A percentile compares a stretch with the other conserved stretches of the same genome.
phyloP scores from a whole-genome alignment of 805 yeast species.

The Kluyveromyces nonfermentans region DNA sequence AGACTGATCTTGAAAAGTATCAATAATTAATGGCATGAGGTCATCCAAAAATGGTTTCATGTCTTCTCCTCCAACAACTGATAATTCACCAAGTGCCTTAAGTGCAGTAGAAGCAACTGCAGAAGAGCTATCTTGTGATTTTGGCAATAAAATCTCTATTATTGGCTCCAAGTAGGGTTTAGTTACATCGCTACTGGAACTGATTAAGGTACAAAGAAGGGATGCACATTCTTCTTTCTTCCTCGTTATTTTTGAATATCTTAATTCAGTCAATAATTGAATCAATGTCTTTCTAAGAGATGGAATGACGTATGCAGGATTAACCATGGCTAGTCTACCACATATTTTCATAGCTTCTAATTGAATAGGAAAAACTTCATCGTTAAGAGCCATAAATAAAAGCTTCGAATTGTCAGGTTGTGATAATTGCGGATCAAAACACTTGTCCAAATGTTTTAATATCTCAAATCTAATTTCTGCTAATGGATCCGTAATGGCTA shows the following conservation, averaged over 20 bases:
- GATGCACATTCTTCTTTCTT: conserved; percentile 83
- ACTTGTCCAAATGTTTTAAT: conserved; percentile 57
- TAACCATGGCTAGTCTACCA: conserved; percentile 75
- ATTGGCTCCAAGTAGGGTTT: conserved; percentile 88
- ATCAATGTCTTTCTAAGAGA: conserved; percentile 78
- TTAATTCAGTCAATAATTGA: conserved; percentile 76
- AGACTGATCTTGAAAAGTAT: conserved; percentile 85
- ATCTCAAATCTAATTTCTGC: conserved; percentile 81
- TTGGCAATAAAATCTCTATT: conserved; percentile 73
- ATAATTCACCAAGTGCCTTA: conserved; percentile 78
- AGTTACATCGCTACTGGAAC: conserved; percentile 72
- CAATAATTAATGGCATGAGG: conserved; percentile 80
- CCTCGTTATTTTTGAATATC: conserved; percentile 65
- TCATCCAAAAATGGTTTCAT: conserved; percentile 61
- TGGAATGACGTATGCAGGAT: conserved; percentile 95
- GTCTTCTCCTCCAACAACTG: conserved; percentile 83
- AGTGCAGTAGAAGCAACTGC: conserved; percentile 83
- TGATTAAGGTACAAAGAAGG: conserved; percentile 60
- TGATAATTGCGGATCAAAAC: conserved; percentile 84
- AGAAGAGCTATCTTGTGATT: conserved; percentile 60
- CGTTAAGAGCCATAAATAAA: conserved; percentile 82
- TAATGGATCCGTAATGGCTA: conserved; percentile 81
- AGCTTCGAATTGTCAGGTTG: conserved; percentile 86
- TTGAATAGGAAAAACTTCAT: conserved; percentile 77
- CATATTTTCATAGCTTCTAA: conserved; percentile 68